Evolutionary conservation across 2,329 filamentous ascomycete genomes (phyloP).

Genomic region (Corynespora cassiicola): DNA sequence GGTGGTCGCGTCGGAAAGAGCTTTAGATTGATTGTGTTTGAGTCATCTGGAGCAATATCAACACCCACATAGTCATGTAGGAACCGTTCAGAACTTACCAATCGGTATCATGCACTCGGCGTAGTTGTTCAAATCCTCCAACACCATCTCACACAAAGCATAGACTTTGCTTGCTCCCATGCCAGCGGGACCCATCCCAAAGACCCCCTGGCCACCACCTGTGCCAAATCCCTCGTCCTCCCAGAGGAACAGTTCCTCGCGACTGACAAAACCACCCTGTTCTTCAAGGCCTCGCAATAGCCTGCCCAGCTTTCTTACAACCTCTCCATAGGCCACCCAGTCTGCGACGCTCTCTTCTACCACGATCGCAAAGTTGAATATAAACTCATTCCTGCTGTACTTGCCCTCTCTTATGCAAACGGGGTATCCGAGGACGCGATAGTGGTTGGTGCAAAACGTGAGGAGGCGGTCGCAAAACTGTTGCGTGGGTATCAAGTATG

Average conservation of each 20-base stretch:
- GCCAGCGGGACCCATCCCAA: conserved; percentile 21
- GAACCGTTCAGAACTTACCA: conserved; percentile 68
- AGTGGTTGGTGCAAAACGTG: conserved; percentile 75
- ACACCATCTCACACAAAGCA: conserved; percentile 81
- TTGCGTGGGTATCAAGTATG: conserved; percentile 93
- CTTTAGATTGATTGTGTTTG: conserved; percentile 96
- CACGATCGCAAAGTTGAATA: conserved; percentile 95
- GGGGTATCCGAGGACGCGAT: conserved; percentile 85
- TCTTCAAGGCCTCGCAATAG: conserved; percentile 91
- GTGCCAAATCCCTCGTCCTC: conserved; percentile 28
- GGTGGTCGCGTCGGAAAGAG: conserved; percentile 83
- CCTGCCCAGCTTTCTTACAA: conserved; percentile 83
- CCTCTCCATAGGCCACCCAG: conserved; percentile 79
- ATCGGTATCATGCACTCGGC: conserved; percentile 99
- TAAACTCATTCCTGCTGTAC: conserved; percentile 93
- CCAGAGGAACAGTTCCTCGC: conserved; percentile 53
- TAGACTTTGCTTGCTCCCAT: conserved; percentile 61
- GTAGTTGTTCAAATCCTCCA: conserved; percentile 96
- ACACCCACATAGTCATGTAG: no score
- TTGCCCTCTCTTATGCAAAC: conserved; percentile 80
- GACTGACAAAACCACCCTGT: conserved; percentile 82
- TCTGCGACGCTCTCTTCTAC: conserved; percentile 71
- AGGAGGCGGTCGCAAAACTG: conserved; percentile 94
- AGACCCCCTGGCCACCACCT: conserved; percentile 25
- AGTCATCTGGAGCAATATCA: conserved; percentile 69